Evolutionary conservation across 2,329 filamentous ascomycete genomes (phyloP).

Genomic region (Colletotrichum tropicale): DNA sequence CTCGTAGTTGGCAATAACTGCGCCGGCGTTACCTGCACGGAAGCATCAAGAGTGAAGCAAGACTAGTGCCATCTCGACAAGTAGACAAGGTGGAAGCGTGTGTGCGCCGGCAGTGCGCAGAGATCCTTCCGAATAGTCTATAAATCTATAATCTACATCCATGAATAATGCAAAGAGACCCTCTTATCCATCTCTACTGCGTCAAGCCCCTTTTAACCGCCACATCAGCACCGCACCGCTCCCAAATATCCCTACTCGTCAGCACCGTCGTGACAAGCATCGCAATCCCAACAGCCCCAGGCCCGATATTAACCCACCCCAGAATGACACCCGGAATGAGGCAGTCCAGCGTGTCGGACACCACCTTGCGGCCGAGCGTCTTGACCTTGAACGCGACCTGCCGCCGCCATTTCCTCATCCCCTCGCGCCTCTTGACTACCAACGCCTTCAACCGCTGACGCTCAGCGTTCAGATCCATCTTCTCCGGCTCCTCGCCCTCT

Average conservation of each 20-base stretch:
- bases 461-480: constrained; percentile 30
- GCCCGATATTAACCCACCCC: constrained; percentile 61
- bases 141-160: neutral
- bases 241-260: constrained; percentile 67
- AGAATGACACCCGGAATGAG: constrained; percentile 63
- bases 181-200: neutral
- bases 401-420: constrained; percentile 32
- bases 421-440: constrained; percentile 35
- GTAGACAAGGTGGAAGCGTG: neutral
- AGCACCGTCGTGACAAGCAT: constrained; percentile 68
- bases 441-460: constrained; percentile 38
- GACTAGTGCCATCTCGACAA: neutral
- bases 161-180: neutral
- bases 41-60: neutral
- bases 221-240: constrained; percentile 38
- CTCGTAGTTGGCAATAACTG: neutral
- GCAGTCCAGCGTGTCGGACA: constrained; percentile 66
- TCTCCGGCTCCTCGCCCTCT: neutral
- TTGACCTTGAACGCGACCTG: constrained; percentile 32
- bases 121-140: neutral
- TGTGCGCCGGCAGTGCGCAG: neutral
- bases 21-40: neutral
- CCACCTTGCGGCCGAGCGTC: constrained; percentile 49
- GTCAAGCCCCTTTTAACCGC: neutral
- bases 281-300: constrained; percentile 57